Base-by-base conservation (phyloP, 2,329 filamentous ascomycete genomes). In the Plenodomus tracheiphilus region DNA sequence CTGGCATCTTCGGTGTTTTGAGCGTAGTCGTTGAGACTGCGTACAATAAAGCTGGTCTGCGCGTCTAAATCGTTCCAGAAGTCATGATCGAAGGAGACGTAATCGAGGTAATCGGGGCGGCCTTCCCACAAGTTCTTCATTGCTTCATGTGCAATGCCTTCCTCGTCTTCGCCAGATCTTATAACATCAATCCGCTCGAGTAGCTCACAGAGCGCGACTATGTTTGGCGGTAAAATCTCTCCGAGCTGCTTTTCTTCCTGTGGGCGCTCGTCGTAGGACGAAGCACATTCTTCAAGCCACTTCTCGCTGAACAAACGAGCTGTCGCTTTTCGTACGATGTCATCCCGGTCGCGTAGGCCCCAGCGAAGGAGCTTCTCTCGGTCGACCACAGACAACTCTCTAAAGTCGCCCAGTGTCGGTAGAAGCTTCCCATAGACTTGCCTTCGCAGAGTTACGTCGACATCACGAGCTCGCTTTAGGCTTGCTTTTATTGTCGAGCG, bases 81-180 rank as follows among this genome's bases (percentile, higher is more conserved):
- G 15, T 79, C 76, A 61, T 92, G 85, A 54, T 87, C 83, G 56
- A 94, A 91, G 19, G 75, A 79, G 45, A 91, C 80, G 22, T 82
- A 84, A 45, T 92, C 86, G 43, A 86, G 79, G 64, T 92, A 92
- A 68, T 94, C 89, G 2, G 90, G 88, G 16, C 94, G 85, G 4
- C 92, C 90, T 59, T 94, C 89, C 94, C 94, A 99, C 73, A 99
- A 97, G 40, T 91, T 89, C 53, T 84, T 87, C 92, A 99, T 97
- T 1, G 94, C 94, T 67, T 97, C 89, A 8, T 95, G 81, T 1
- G 91, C 93, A 50, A 97, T 89, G 5, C 94, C 95, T 46, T 88
- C 89, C 46, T 88, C 89, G 69, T 97, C 92, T 17, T 88, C 85
- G 1, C 91, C 92, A 4, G 91, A 93, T 68, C 94, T 94, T 55